These are phyloP conservation scores for Globomyces sp. DNA, from an alignment of 371 early-diverging fungal species.

Conservation along the genomic window DNA sequence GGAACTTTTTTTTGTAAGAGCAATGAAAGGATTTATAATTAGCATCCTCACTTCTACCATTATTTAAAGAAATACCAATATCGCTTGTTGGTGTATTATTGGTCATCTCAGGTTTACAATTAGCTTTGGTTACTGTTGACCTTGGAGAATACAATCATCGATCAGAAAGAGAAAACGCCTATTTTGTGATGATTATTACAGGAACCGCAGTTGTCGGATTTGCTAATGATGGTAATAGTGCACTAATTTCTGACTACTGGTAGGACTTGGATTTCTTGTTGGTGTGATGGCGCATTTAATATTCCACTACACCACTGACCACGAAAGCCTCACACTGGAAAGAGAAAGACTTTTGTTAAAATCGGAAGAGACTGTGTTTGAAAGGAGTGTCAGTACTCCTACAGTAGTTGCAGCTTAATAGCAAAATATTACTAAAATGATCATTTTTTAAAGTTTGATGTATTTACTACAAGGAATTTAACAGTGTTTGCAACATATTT, in stretches of 20 bases:
- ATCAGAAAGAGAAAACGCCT: conserved; percentile 52
- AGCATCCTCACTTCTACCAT: conserved; percentile 57
- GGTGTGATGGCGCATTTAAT: conserved; percentile 26
- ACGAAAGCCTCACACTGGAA: too few species aligned
- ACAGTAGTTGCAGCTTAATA: too few species aligned
- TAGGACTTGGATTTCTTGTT: conserved; percentile 40
- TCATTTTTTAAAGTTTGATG: too few species aligned
- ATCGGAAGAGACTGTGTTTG: too few species aligned
- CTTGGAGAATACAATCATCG: conserved; percentile 39
- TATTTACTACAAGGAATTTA: too few species aligned
- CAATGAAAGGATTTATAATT: too few species aligned
- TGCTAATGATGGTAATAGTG: conserved; percentile 78
- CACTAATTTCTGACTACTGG: conserved; percentile 43
- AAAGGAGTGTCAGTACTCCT: too few species aligned
- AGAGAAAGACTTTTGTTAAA: too few species aligned
- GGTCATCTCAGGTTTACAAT: conserved; percentile 77
- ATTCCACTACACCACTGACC: conserved; percentile 15
- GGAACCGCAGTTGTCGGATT: conserved; percentile 70
- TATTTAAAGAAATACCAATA: conserved; percentile 69
- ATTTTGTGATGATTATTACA: conserved; percentile 65
- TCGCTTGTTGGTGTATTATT: conserved; percentile 84
- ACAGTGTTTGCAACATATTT: too few species aligned
- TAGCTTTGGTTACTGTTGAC: conserved; percentile 61
- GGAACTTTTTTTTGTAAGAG: conserved; percentile 75
- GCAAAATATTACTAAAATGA: too few species aligned